Percentiles rank a stretch among this genome's conserved stretches.
These are phyloP conservation scores for Cladosporium halotolerans DNA, from an alignment of 2,329 filamentous ascomycete species.

Conservation along the genomic window DNA sequence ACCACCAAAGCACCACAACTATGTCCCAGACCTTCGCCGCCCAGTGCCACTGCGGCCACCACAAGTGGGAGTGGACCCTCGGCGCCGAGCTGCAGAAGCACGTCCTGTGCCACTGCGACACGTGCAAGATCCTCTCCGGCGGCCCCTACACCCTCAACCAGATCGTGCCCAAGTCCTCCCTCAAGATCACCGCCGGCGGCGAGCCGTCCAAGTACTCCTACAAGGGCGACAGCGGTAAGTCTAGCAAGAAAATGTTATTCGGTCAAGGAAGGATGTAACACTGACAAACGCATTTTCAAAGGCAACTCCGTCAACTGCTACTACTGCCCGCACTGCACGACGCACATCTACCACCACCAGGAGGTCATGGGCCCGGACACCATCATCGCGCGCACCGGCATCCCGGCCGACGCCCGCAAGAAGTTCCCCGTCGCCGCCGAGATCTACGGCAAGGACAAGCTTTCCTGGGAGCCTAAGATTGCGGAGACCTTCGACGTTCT, in stretches of 20 bases:
- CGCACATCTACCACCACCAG: slow-evolving; percentile 52
- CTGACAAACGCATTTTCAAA: background rate
- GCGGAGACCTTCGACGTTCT: slow-evolving; percentile 41
- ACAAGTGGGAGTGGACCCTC: slow-evolving; percentile 47
- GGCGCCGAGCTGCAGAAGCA: slow-evolving; percentile 40
- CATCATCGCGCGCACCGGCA: slow-evolving; percentile 47
- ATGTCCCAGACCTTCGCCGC: slow-evolving; percentile 34
- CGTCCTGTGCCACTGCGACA: slow-evolving; percentile 50
- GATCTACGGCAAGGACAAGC: slow-evolving; percentile 49
- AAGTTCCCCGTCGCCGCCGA: slow-evolving; percentile 47
- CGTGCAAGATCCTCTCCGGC: slow-evolving; percentile 50
- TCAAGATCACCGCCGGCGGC: slow-evolving; percentile 48
- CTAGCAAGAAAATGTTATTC: slow-evolving; percentile 24
- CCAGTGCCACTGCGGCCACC: slow-evolving; percentile 51
- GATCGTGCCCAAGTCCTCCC: slow-evolving; percentile 43
- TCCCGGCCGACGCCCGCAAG: slow-evolving; percentile 41
- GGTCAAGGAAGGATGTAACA: too few species aligned
- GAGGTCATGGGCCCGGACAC: slow-evolving; percentile 45
- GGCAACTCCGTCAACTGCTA: slow-evolving; percentile 52
- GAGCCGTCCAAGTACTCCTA: slow-evolving; percentile 49
- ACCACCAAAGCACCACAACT: background rate
- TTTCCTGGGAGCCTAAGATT: slow-evolving; percentile 48
- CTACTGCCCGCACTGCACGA: slow-evolving; percentile 52
- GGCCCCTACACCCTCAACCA: slow-evolving; percentile 50
- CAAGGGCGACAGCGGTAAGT: slow-evolving; percentile 44